phyloP scores from a whole-genome alignment of 345 rosid genomes.

The Salix brachista region DNA sequence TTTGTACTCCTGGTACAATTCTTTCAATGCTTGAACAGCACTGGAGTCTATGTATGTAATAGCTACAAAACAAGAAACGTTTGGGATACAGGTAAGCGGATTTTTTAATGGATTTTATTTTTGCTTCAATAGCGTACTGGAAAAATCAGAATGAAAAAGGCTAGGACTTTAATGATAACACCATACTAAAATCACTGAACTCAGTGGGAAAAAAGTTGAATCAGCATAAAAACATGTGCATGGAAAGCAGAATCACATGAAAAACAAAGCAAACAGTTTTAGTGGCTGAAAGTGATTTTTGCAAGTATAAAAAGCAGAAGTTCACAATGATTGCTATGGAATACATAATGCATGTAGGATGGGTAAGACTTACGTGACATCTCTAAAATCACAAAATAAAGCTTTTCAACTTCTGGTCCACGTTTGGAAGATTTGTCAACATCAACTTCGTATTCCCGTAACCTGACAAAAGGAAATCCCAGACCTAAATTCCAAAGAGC shows the following conservation, averaged over 20 bases:
- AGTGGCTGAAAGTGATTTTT: background rate
- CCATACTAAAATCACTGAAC: too few relatives aligned
- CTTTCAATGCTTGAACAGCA: slow-evolving; percentile 92
- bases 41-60: slow-evolving; percentile 85
- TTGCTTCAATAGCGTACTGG: background rate
- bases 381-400: slow-evolving; percentile 82
- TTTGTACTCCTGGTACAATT: slow-evolving; percentile 81
- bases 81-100: background rate
- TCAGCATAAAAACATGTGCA: background rate
- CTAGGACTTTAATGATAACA: background rate
- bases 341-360: background rate
- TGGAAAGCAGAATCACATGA: background rate
- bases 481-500: slow-evolving; percentile 6
- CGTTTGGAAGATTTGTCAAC: slow-evolving; percentile 65
- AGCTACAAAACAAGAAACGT: slow-evolving; percentile 42
- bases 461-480: slow-evolving; percentile 38
- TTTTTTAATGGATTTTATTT: background rate
- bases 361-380: slow-evolving; percentile 75
- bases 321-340: background rate
- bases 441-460: slow-evolving; percentile 80
- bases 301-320: background rate
- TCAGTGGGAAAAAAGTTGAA: background rate
- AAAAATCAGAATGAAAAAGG: background rate
- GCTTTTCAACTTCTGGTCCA: slow-evolving; percentile 84
- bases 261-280: background rate